These are phyloP conservation scores for Corniculantispora saksenae DNA, from an alignment of 2,329 filamentous ascomycete species.

Conservation along the genomic window DNA sequence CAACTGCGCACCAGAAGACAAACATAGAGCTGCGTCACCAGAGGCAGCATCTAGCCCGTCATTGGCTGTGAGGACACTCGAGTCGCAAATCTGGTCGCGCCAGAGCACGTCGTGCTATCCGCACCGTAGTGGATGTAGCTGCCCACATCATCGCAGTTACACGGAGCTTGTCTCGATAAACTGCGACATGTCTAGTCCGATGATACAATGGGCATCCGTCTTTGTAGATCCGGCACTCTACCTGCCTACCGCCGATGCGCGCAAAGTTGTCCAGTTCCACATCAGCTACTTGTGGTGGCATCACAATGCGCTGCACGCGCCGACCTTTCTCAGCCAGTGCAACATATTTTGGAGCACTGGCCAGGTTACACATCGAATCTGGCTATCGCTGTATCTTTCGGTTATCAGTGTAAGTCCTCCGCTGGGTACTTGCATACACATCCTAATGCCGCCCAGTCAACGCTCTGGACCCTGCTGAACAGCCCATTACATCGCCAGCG, in stretches of 20 bases:
- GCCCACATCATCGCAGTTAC: slow-evolving; percentile 27
- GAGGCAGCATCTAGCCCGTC: background rate
- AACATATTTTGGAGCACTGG: slow-evolving; percentile 27
- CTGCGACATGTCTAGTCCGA: slow-evolving; percentile 24
- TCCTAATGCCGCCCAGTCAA: background rate
- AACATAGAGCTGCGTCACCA: background rate
- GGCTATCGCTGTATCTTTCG: slow-evolving; percentile 31
- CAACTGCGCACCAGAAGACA: background rate
- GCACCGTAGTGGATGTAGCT: slow-evolving; percentile 32
- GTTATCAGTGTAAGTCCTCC: slow-evolving; percentile 22
- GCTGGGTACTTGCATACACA: background rate
- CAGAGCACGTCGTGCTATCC: slow-evolving; percentile 36
- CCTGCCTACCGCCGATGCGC: slow-evolving; percentile 19
- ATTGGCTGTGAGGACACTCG: slow-evolving; percentile 34
- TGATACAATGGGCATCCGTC: background rate
- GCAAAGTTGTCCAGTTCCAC: slow-evolving; percentile 29
- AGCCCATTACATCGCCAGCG: slow-evolving; percentile 19
- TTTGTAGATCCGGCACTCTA: slow-evolving; percentile 6
- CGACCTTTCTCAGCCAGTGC: slow-evolving; percentile 28
- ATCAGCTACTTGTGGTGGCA: slow-evolving; percentile 29
- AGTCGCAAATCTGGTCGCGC: slow-evolving; percentile 40
- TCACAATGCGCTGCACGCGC: slow-evolving; percentile 29
- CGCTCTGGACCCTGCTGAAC: slow-evolving; percentile 28
- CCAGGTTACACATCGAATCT: slow-evolving; percentile 27
- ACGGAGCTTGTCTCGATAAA: slow-evolving; percentile 28